phyloP scores from a whole-genome alignment of 1,139 yeast species.

The Taphrina pruni region DNA sequence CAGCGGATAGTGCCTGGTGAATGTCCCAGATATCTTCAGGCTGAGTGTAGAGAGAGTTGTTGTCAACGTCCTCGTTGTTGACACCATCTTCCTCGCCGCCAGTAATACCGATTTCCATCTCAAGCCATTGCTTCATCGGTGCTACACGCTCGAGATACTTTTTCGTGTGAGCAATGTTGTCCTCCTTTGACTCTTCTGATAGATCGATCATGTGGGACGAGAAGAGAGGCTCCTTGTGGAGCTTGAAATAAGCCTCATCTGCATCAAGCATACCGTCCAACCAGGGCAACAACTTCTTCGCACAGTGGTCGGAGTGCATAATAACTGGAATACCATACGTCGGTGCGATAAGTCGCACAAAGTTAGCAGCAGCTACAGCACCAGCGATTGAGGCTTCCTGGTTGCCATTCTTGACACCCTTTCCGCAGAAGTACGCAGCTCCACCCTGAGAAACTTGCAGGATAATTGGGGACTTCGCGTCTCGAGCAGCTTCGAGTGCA shows the following conservation, averaged over 20 bases:
- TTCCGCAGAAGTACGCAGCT: constrained; percentile 86
- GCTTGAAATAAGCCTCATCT: constrained; percentile 87
- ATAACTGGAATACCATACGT: constrained; percentile 95
- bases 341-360: constrained; percentile 96
- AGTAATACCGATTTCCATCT: constrained; percentile 99
- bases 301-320: constrained; percentile 98
- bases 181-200: constrained; percentile 95
- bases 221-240: constrained; percentile 91
- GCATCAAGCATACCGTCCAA: constrained; percentile 97
- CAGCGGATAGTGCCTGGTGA: constrained; percentile 84
- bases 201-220: constrained; percentile 99
- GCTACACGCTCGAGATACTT: constrained; percentile 94
- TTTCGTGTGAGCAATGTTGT: constrained; percentile 91
- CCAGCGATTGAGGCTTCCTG: constrained; percentile 96
- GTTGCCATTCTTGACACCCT: constrained; percentile 90
- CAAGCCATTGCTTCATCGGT: constrained; percentile 95
- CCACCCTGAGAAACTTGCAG: constrained; percentile 99
- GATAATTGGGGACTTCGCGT: constrained; percentile 91
- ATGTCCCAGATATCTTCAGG: constrained; percentile 95
- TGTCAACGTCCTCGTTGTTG: constrained; percentile 91
- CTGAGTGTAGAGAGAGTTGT: constrained; percentile 87
- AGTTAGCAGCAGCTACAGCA: constrained; percentile 97
- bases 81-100: constrained; percentile 99
- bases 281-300: constrained; percentile 97
- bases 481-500: constrained; percentile 98